Evolutionary conservation across 495 filamentous ascomycete genomes (phyloP), one percentile per base, ranked within the genome.

Genomic region (Patellaria atrata): DNA sequence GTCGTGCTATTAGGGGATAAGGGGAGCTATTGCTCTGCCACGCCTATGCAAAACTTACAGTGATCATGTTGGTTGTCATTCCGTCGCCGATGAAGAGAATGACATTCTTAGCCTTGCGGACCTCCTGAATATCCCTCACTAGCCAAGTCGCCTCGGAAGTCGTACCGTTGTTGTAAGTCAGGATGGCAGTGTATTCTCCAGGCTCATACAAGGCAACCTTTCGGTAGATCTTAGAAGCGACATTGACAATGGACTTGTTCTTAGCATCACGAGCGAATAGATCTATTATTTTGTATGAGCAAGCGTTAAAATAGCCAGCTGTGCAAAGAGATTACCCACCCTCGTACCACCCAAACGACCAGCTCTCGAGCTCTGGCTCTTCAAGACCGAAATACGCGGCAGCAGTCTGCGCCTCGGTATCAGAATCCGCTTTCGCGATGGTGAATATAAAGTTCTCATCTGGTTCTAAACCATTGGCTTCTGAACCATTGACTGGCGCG

Each of bases 51-150:
- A 25, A 11, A 11, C 23, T 26, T n/a, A 38, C 51, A 11, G 64
- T 71, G 43, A 70, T 68, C 77, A 82, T 82, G 56, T 80, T 81
- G 20, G 75, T 81, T 3, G 77, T 81, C 78, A 83, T 83, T 34
- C 78, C 76, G 39, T 80, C 76, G 52, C 77, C 78, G 33, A 83
- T 73, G 58, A 82, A 82, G 30, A 83, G 64, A 33, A 83, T 67
- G 38, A 82, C 68, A 45, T 83, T 83, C 70, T 82, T 82, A 2
- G 77, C 71, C 57, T 69, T 76, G 49, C 77, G 71, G 53, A 61
- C 60, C 3, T 61, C 61, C 13, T 63, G 62, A 8, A 82, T 41
- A 32, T 75, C 71, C n/a, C 78, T 68, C 7, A 83, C 78, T 6
- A 68, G 49, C 78, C 78, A 83, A 39, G 64, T 70, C 1, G 77